Percentiles rank a stretch among this genome's conserved stretches.
Evolutionary conservation across 257 asterid species (phyloP).

Genomic region (Nicotiana obtusifolia): DNA sequence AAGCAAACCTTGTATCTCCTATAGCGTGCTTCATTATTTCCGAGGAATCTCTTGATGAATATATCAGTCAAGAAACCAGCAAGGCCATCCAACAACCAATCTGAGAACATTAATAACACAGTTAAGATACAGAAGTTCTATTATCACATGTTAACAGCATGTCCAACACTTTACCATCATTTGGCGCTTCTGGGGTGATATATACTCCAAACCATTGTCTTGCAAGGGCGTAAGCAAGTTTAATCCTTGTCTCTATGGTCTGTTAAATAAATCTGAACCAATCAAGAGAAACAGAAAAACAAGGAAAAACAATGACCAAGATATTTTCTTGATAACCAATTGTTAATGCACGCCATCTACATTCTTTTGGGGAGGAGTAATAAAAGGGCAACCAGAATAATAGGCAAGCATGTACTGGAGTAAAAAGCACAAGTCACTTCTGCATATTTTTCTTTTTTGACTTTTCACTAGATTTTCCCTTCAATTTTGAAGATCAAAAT

Average conservation of each 20-base stretch:
- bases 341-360: conserved; percentile 2
- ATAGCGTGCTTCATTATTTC: conserved; percentile 96
- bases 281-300: conserved; percentile 25
- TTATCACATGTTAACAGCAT: neutral
- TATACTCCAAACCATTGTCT: conserved; percentile 98
- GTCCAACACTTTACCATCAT: conserved; percentile 54
- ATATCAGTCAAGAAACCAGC: conserved; percentile 90
- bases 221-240: conserved; percentile 91
- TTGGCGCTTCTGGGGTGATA: conserved; percentile 81
- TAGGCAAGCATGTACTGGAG: neutral
- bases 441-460: neutral
- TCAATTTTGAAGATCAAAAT: neutral
- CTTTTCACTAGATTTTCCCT: neutral
- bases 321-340: neutral
- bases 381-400: neutral
- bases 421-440: neutral
- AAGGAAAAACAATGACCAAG: conserved; percentile 7
- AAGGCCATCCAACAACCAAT: conserved; percentile 99
- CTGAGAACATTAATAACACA: conserved; percentile 40
- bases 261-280: conserved; percentile 36
- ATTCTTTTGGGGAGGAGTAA: neutral
- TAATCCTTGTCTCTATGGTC: conserved; percentile 91
- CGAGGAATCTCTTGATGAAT: conserved; percentile 73
- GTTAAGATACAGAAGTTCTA: conserved; percentile 18
- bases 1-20: conserved; percentile 87